A percentile compares a stretch with the other conserved stretches of the same genome.
phyloP scores from a whole-genome alignment of 2,329 filamentous ascomycete genomes.

The Colletotrichum musicola region DNA sequence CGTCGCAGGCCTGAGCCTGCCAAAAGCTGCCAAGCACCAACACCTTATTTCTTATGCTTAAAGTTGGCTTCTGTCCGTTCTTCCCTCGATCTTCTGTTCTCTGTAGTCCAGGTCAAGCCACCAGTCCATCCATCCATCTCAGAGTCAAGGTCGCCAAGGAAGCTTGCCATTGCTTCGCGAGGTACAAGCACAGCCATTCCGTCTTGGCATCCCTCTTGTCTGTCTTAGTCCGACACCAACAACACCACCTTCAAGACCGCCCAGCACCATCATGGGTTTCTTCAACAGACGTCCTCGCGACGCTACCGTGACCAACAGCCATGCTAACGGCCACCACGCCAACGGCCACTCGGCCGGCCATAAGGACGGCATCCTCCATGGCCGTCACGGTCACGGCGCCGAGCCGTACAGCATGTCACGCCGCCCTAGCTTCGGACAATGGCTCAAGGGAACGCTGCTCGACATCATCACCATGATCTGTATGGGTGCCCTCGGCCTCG shows the following conservation, averaged over 20 bases:
- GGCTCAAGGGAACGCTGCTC: conserved; percentile 75
- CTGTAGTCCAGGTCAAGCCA: background rate
- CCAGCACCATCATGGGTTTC: conserved; percentile 29
- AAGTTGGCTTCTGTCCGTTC: conserved; percentile 9
- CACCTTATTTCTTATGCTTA: conserved; percentile 31
- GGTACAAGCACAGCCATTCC: conserved; percentile 37
- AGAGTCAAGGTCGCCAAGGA: conserved; percentile 27
- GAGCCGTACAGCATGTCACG: conserved; percentile 58
- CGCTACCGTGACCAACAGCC: background rate
- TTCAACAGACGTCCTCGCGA: conserved; percentile 28
- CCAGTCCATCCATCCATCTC: conserved; percentile 10
- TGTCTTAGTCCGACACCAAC: conserved; percentile 3
- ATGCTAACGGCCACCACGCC: background rate
- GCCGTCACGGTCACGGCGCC: background rate
- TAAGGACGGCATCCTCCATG: background rate
- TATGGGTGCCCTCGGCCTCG: conserved; percentile 76
- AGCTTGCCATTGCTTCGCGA: conserved; percentile 23
- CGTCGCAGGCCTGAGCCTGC: background rate
- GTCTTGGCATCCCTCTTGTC: conserved; percentile 33
- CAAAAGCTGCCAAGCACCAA: background rate
- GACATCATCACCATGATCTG: conserved; percentile 76
- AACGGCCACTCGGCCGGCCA: conserved; percentile 14
- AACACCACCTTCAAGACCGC: background rate
- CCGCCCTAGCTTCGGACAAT: conserved; percentile 74
- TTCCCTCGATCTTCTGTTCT: background rate